Percentiles rank a stretch among this genome's conserved stretches.
These are phyloP conservation scores for Maudiozyma serrabonitensis DNA, from an alignment of 805 yeast genomes.

Conservation along the genomic window DNA sequence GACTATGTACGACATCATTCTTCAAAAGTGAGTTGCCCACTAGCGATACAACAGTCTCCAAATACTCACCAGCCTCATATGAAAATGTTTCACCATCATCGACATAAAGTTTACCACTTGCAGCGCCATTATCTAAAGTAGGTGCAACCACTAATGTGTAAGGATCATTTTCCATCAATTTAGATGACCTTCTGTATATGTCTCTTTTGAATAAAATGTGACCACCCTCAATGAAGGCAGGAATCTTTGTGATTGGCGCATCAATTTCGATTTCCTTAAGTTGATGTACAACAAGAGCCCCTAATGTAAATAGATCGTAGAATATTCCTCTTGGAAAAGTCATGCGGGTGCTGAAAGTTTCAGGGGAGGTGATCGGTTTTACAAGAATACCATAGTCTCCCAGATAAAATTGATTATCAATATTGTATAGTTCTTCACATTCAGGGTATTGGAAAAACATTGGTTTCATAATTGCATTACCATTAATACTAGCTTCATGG, in stretches of 20 bases:
- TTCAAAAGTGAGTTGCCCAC: slow-evolving; percentile 26
- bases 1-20: slow-evolving; percentile 21
- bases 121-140: slow-evolving; percentile 34
- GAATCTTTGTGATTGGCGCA: slow-evolving; percentile 51
- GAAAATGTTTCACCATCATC: slow-evolving; percentile 79
- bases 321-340: slow-evolving; percentile 41
- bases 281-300: slow-evolving; percentile 20
- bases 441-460: slow-evolving; percentile 47
- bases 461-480: slow-evolving; percentile 66
- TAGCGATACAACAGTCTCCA: slow-evolving; percentile 35
- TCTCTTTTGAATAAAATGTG: slow-evolving; percentile 57
- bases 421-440: slow-evolving; percentile 34
- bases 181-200: slow-evolving; percentile 71
- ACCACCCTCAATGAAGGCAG: slow-evolving; percentile 74
- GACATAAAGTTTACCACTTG: slow-evolving; percentile 54
- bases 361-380: slow-evolving; percentile 66
- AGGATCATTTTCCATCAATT: slow-evolving; percentile 69
- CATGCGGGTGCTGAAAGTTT: slow-evolving; percentile 30
- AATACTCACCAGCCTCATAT: slow-evolving; percentile 41
- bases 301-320: slow-evolving; percentile 41
- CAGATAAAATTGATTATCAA: slow-evolving; percentile 78
- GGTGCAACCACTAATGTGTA: slow-evolving; percentile 63
- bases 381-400: slow-evolving; percentile 65
- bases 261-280: slow-evolving; percentile 24
- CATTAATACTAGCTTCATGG: slow-evolving; percentile 47